Percentiles rank a stretch among this genome's conserved stretches.
phyloP scores from a whole-genome alignment of 129 eudicot species.

The Artemisia argyi region DNA sequence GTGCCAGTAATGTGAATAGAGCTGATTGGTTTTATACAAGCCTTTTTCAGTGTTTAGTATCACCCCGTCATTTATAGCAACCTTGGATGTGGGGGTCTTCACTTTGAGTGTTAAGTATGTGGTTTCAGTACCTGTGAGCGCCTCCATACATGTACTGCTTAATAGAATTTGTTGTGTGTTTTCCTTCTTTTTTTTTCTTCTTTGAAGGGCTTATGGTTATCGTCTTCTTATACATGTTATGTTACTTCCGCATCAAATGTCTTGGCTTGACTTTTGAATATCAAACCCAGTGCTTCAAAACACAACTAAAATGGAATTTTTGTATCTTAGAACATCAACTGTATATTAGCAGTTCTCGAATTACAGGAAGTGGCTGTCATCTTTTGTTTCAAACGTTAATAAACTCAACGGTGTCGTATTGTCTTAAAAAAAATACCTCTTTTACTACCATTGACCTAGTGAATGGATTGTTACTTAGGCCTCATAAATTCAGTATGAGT shows the following conservation, averaged over 20 bases:
- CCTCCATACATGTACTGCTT: no score
- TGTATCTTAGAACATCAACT: background rate
- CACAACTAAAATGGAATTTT: background rate
- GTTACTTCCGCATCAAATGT: background rate
- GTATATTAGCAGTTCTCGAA: background rate
- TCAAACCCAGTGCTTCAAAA: slow-evolving; percentile 1
- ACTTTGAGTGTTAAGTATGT: no score
- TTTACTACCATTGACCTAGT: background rate
- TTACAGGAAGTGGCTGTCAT: background rate
- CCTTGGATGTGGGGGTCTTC: no score
- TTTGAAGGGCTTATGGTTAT: background rate
- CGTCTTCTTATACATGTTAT: background rate
- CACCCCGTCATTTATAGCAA: background rate
- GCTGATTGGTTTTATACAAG: background rate
- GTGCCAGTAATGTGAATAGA: background rate
- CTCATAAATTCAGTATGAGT: background rate
- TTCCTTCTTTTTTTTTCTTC: background rate
- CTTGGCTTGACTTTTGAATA: background rate
- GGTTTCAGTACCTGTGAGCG: no score
- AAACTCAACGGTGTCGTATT: background rate
- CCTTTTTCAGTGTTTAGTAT: background rate
- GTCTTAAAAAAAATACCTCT: background rate
- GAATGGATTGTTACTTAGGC: background rate
- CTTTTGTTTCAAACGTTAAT: background rate
- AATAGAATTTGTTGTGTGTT: no score